These are phyloP conservation scores for Rhynchosporium secalis DNA, from an alignment of 2,329 filamentous ascomycete genomes.

Conservation along the genomic window DNA sequence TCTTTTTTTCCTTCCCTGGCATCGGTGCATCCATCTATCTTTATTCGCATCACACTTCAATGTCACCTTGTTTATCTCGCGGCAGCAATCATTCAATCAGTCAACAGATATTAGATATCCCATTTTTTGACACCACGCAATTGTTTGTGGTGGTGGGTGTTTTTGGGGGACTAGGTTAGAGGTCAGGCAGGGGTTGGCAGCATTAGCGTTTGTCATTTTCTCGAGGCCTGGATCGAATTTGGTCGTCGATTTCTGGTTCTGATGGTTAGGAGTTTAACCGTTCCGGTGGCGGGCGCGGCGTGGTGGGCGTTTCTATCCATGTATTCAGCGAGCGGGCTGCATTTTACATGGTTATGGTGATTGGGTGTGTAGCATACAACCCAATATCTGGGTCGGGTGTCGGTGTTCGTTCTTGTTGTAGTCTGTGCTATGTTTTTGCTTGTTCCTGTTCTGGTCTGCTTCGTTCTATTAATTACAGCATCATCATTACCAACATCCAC, in stretches of 20 bases:
- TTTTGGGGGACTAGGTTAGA: not conserved
- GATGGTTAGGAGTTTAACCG: conserved; percentile 10
- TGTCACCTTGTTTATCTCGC: conserved; percentile 14
- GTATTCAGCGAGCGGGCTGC: conserved; percentile 20
- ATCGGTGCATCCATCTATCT: too few species aligned
- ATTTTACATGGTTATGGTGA: conserved; percentile 8
- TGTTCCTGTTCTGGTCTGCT: too few species aligned
- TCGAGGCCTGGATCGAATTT: not conserved
- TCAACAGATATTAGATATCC: conserved; percentile 14
- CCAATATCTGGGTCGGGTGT: not conserved
- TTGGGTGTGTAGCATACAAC: conserved; percentile 21
- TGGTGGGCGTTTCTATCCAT: too few species aligned
- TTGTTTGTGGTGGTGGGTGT: conserved; percentile 12
- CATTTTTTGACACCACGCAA: conserved; percentile 10
- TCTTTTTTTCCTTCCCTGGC: not conserved
- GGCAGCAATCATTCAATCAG: not conserved
- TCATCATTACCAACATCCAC: too few species aligned
- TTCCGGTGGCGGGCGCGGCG: conserved; percentile 17
- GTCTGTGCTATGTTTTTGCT: too few species aligned
- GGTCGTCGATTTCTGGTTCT: not conserved
- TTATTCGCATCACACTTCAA: not conserved
- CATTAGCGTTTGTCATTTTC: conserved; percentile 1
- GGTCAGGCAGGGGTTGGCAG: not conserved
- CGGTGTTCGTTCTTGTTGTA: not conserved
- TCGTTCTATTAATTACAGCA: too few species aligned